Base-by-base conservation (phyloP, 2,329 filamentous ascomycete species). In the Curvularia verruculosa region DNA sequence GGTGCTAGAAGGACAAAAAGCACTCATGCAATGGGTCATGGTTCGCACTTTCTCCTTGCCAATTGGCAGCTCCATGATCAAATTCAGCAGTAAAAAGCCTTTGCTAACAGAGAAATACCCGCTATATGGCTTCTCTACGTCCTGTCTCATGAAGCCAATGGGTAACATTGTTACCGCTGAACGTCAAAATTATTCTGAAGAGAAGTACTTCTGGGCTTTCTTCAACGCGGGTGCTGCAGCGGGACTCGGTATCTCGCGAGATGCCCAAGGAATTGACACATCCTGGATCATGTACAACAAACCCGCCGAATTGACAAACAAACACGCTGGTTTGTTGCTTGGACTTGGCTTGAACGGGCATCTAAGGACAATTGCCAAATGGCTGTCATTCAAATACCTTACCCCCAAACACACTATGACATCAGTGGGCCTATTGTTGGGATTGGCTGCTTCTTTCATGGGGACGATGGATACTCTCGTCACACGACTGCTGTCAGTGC, bases 271-370 rank as follows among this genome's bases (percentile, higher is more conserved):
- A 3, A 98, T 99, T 61, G 95, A 99, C 72, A 97, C 93, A 0
- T 98, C 94, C 0, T 99, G 96, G 96, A 97, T 99, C 65, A 84
- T 97, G 31, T 99, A 96, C 82, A 99, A 99, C 80, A 97, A 96
- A 73, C 94, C 95, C 0, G 85, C 87, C 36, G 95, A 99, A 51
- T 83, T 97, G 13, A 97, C 90, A 61, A 97, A 98, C 72, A 86
- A 95, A n/a, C 95, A 99, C 75, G 96, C 95, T 28, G 95, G 95
- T 0, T 95, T 99, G 62, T 79, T 99, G 41, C 83, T 99, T 0
- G 95, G 92, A 4, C 82, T 99, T 4, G 95, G 95, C 3, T 81
- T 99, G 23, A 97, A 97, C 67, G 96, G 95, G 0, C 96, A 99
- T 77, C 81, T 99, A n/a, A 95, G 91, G 66, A 89, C 87, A 7